Base-by-base conservation (phyloP, 495 filamentous ascomycete species). In the Sporormia fimetaria region DNA sequence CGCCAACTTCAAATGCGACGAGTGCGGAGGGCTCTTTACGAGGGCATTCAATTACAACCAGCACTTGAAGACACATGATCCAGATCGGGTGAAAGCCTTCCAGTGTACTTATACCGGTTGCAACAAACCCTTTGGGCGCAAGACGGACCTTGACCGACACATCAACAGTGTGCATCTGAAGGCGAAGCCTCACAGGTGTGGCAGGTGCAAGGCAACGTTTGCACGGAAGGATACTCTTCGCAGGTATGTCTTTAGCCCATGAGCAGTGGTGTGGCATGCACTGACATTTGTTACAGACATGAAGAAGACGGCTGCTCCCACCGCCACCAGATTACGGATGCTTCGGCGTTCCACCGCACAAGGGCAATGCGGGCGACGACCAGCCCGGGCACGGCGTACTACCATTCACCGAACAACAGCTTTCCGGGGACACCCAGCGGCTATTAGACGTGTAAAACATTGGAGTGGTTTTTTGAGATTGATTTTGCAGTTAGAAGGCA, bases 11-110 rank as follows among this genome's bases (percentile, higher is more conserved):
- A 60, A 76, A 42, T 96, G 88, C 57, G 65, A 73, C 17, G 60
- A 78, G 8, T 96, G 88, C 58, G 79, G 79, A 16, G 79, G 77
- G 61, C 69, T 76, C 6, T 96, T 95, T 57, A 83, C 83, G 44
- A 65, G 88, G 37, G 81, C 76, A 54, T 95, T 87, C 63, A 96
- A 96, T 63, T 85, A 80, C 61, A 84, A 81, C 55, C 78, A 83
- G 38, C 88, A 96, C 60, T 70, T 90, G 68, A 84, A 90, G 55
- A 88, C 76, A 6, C 88, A 96, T 62, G 77, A 94, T 59, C 80
- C 87, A 2, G 71, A 69, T 34, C 68, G 75, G 36, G 75, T 74
- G 47, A 78, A 80, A 51, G 75, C 76, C 1, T 78, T 83, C 59
- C 63, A 67, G 3, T 96, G 87, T 61, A 61, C 58, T 9, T 61